Evolutionary conservation across 1,284 basidiomycete species (phyloP).

Genomic region (Cystobasidium sp.): DNA sequence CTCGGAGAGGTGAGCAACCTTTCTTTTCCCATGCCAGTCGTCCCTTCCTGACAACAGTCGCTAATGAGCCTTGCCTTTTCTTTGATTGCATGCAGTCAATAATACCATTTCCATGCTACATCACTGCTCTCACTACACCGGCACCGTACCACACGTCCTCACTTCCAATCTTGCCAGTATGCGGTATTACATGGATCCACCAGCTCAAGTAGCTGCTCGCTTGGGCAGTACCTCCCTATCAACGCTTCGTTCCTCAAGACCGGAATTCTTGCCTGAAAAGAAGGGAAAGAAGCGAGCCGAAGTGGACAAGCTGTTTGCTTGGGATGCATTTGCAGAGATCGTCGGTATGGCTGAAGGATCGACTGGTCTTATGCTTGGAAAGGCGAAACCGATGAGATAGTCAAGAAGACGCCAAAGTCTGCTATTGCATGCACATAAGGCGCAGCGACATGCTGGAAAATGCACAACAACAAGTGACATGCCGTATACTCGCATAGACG

Average conservation of each 20-base stretch:
- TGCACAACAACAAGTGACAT: too few species aligned
- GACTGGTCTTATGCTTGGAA: slow-evolving; percentile 24
- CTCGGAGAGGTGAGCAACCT: slow-evolving; percentile 13
- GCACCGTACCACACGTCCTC: slow-evolving; percentile 24
- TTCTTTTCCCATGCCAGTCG: neutral
- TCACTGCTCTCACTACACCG: slow-evolving; percentile 14
- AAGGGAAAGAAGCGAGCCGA: slow-evolving; percentile 7
- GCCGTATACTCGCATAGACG: too few species aligned
- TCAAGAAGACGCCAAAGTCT: too few species aligned
- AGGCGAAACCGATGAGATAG: slow-evolving; percentile 14
- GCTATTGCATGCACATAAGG: too few species aligned
- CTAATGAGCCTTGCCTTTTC: neutral
- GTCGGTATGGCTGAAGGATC: slow-evolving; percentile 40
- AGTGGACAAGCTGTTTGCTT: slow-evolving; percentile 28
- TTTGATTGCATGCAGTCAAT: slow-evolving; percentile 26
- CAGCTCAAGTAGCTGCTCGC: slow-evolving; percentile 18
- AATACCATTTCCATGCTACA: slow-evolving; percentile 40
- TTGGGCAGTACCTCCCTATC: neutral
- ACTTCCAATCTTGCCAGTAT: slow-evolving; percentile 38
- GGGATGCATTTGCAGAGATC: slow-evolving; percentile 32
- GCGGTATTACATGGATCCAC: slow-evolving; percentile 40
- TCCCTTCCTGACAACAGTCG: neutral
- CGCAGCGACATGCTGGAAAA: too few species aligned
- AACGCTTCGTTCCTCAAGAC: slow-evolving; percentile 17
- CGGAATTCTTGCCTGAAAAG: slow-evolving; percentile 14